A percentile compares a stretch with the other conserved stretches of the same genome.
These are phyloP conservation scores for Anthoceros angustus DNA, from an alignment of 225 moss, liverwort and hornwort species.

Conservation along the genomic window DNA sequence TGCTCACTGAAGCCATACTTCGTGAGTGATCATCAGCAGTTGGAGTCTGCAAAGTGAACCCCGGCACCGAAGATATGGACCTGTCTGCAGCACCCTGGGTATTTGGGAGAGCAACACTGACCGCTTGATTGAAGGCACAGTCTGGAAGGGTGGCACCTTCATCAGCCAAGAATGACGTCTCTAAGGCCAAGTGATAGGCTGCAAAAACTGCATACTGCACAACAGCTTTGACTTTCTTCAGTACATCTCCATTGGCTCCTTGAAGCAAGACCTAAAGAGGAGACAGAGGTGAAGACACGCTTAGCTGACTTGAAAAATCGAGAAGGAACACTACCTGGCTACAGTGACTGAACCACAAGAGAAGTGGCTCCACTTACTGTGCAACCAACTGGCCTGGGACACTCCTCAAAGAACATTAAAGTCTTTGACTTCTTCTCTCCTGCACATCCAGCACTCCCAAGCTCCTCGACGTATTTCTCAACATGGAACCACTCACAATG, in stretches of 20 bases:
- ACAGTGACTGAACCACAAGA: neutral
- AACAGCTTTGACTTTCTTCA: conserved; percentile 78
- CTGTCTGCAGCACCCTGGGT: conserved; percentile 24
- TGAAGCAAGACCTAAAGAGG: conserved; percentile 42
- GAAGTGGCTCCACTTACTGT: conserved; percentile 25
- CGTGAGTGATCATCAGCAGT: neutral
- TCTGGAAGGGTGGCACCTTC: conserved; percentile 77
- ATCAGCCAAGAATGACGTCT: conserved; percentile 95
- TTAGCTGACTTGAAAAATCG: neutral
- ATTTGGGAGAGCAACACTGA: conserved; percentile 23
- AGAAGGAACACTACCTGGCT: neutral
- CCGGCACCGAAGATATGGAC: conserved; percentile 27
- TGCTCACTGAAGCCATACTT: conserved; percentile 6
- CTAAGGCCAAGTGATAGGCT: conserved; percentile 83
- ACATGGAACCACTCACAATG: conserved; percentile 77
- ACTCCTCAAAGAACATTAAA: conserved; percentile 94
- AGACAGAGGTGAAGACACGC: neutral
- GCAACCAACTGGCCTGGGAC: conserved; percentile 77
- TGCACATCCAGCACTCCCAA: conserved; percentile 43
- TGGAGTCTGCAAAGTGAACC: conserved; percentile 12
- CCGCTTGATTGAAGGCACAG: conserved; percentile 31
- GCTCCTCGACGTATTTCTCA: conserved; percentile 76
- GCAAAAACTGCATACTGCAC: conserved; percentile 78
- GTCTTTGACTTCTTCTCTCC: conserved; percentile 49
- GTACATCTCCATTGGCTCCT: conserved; percentile 57